phyloP scores from a whole-genome alignment of 2,329 filamentous ascomycete genomes.

The Graphiopsis chlorocephala region DNA sequence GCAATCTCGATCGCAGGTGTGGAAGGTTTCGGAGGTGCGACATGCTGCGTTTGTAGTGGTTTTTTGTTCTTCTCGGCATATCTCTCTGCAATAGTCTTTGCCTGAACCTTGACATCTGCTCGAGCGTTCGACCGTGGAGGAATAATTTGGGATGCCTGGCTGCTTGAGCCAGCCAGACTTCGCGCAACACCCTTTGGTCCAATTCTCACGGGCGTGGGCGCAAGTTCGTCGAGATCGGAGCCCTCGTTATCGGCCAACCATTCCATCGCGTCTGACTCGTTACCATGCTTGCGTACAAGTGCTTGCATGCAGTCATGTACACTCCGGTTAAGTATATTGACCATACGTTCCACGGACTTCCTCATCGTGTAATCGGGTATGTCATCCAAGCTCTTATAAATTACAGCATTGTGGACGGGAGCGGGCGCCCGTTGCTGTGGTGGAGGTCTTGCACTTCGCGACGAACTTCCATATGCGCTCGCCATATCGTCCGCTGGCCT shows the following conservation, averaged over 20 bases:
- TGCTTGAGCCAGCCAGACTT: slow-evolving; percentile 4
- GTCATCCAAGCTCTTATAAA: slow-evolving; percentile 47
- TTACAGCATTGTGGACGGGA: slow-evolving; percentile 31
- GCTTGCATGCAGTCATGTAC: slow-evolving; percentile 51
- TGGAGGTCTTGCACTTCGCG: slow-evolving; percentile 25
- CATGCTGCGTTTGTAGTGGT: slow-evolving; percentile 8
- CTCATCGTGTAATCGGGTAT: slow-evolving; percentile 51
- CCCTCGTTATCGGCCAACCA: slow-evolving; percentile 40
- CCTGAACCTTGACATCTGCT: slow-evolving; percentile 54
- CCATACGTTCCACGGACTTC: slow-evolving; percentile 54
- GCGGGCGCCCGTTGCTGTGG: not conserved
- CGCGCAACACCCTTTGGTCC: slow-evolving; percentile 14
- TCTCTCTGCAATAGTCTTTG: slow-evolving; percentile 51
- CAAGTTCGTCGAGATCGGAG: slow-evolving; percentile 27
- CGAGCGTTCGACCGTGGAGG: slow-evolving; percentile 47
- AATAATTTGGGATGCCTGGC: slow-evolving; percentile 12
- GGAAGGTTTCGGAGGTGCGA: slow-evolving; percentile 27
- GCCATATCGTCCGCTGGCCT: slow-evolving; percentile 41
- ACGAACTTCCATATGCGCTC: slow-evolving; percentile 37
- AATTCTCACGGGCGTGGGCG: slow-evolving; percentile 15
- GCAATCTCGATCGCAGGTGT: slow-evolving; percentile 17
- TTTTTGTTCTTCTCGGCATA: slow-evolving; percentile 22
- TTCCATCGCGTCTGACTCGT: slow-evolving; percentile 55
- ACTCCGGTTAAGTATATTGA: slow-evolving; percentile 46
- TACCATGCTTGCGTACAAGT: slow-evolving; percentile 49